phyloP scores from a whole-genome alignment of 176 grass and related monocot genomes.

The Stipa capillata region DNA sequence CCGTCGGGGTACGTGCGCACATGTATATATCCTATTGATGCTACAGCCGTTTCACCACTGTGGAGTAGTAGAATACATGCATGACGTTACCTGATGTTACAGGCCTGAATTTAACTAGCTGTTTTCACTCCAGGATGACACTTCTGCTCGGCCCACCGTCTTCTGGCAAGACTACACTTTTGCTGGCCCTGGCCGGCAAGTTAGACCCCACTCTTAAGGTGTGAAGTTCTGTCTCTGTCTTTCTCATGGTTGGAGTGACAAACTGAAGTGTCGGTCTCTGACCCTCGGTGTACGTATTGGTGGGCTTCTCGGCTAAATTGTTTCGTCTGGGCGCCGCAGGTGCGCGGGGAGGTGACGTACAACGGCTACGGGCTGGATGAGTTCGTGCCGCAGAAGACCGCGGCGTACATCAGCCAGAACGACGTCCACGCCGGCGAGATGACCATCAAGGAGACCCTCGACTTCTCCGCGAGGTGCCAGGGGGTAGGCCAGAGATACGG shows the following conservation, averaged over 20 bases:
- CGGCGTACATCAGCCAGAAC: slow-evolving; percentile 80
- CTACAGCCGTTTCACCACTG: too few species aligned
- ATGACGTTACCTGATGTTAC: too few species aligned
- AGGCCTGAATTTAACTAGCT: not conserved
- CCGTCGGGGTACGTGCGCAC: slow-evolving; percentile 64
- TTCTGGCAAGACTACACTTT: slow-evolving; percentile 75
- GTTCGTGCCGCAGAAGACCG: slow-evolving; percentile 80
- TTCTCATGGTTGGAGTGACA: not conserved
- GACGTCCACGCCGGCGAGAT: slow-evolving; percentile 78
- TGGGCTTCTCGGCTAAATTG: not conserved
- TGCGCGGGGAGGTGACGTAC: slow-evolving; percentile 52
- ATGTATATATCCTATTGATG: too few species aligned
- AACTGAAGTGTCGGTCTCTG: not conserved
- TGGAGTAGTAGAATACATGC: too few species aligned
- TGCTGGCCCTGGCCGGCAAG: slow-evolving; percentile 73
- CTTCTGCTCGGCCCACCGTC: slow-evolving; percentile 72
- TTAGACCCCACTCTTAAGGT: slow-evolving; percentile 60
- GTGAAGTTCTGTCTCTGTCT: too few species aligned
- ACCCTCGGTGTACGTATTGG: not conserved
- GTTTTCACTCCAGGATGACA: slow-evolving; percentile 55
- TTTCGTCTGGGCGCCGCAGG: not conserved
- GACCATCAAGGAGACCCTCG: slow-evolving; percentile 82
- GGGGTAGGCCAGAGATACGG: slow-evolving; percentile 74
- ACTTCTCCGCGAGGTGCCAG: slow-evolving; percentile 76
- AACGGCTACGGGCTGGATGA: slow-evolving; percentile 62